phyloP scores from a whole-genome alignment of 2,329 filamentous ascomycete genomes.

The Microcyclosporella mali region DNA sequence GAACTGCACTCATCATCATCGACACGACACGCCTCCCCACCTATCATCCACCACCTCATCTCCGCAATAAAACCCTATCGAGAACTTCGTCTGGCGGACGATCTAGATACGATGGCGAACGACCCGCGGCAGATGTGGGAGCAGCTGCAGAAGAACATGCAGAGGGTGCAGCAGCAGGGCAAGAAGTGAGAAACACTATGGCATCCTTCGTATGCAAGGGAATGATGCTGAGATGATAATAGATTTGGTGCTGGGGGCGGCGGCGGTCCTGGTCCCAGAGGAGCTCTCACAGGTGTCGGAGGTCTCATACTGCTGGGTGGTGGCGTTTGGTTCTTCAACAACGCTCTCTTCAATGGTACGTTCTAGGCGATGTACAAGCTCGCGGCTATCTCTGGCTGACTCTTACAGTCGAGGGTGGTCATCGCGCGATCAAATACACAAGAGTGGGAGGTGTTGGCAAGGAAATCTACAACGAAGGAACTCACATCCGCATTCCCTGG shows the following conservation, averaged over 20 bases:
- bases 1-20: not conserved
- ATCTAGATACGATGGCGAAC: conserved; percentile 24
- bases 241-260: conserved; percentile 46
- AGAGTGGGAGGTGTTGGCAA: conserved; percentile 82
- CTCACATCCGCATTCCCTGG: conserved; percentile 91
- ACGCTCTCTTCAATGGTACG: conserved; percentile 63
- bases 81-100: not conserved
- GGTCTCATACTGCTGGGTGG: conserved; percentile 50
- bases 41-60: not conserved
- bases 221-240: conserved; percentile 12
- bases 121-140: conserved; percentile 63
- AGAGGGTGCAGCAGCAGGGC: conserved; percentile 43
- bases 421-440: conserved; percentile 97
- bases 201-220: conserved; percentile 2
- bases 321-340: conserved; percentile 51
- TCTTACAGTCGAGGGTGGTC: conserved; percentile 77
- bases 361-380: conserved; percentile 4
- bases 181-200: conserved; percentile 27
- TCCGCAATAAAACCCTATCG: conserved; percentile 2
- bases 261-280: conserved; percentile 44
- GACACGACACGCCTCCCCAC: not conserved
- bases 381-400: conserved; percentile 5
- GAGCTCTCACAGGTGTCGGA: conserved; percentile 50
- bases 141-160: conserved; percentile 57
- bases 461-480: conserved; percentile 96